Conservation (phyloP, 345 rosid species). For the Brassica carinata region DNA sequence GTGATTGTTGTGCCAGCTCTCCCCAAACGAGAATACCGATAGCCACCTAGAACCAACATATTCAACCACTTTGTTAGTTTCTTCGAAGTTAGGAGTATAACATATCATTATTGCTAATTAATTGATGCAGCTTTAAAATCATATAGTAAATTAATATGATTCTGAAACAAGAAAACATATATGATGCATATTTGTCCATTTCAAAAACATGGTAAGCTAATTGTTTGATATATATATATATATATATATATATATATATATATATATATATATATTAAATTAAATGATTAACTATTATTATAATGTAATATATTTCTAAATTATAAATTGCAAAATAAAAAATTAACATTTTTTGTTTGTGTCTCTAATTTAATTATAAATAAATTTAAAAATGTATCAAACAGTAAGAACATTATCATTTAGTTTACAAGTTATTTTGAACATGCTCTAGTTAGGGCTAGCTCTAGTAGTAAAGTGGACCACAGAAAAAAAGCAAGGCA, state of each 20-base stretch:
- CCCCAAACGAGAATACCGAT: slow-evolving; percentile 42
- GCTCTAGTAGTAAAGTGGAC: neutral
- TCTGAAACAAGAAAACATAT: neutral
- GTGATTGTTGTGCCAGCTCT: slow-evolving; percentile 46
- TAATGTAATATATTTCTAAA: neutral
- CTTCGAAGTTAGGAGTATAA: neutral
- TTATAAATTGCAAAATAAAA: neutral
- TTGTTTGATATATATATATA: neutral
- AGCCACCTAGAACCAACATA: slow-evolving; percentile 36
- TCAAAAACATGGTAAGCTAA: neutral
- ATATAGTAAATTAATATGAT: neutral
- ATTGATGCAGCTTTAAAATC: neutral
- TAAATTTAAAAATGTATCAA: neutral
- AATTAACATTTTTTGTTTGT: neutral
- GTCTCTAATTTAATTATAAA: neutral
- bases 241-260: too few species aligned
- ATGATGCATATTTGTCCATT: neutral
- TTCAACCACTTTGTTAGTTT: slow-evolving; percentile 16
- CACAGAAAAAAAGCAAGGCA: neutral
- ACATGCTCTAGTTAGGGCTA: neutral
- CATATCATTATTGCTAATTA: neutral
- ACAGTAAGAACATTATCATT: neutral
- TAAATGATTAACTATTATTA: neutral
- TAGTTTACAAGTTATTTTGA: neutral
- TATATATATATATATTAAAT: neutral